These are phyloP conservation scores for Limtongia smithiae DNA, from an alignment of 805 yeast species.

Conservation along the genomic window DNA sequence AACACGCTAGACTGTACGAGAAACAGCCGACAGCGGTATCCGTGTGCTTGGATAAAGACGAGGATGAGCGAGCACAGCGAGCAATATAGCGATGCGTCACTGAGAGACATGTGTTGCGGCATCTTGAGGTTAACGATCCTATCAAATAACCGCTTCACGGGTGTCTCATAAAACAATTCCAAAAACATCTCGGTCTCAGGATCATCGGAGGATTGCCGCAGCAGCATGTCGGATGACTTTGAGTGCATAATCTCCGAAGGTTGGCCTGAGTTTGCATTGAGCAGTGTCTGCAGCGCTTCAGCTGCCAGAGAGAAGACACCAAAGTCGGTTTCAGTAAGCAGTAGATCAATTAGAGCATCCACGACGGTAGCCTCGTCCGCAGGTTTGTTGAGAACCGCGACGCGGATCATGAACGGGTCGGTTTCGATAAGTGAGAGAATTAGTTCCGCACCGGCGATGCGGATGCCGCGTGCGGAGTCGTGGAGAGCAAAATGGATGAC, in stretches of 20 bases:
- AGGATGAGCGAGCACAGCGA: constrained; percentile 67
- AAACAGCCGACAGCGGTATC: constrained; percentile 56
- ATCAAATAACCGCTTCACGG: constrained; percentile 55
- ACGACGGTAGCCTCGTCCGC: constrained; percentile 29
- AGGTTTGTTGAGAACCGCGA: constrained; percentile 7
- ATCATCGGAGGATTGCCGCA: constrained; percentile 21
- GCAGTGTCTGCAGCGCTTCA: constrained; percentile 72
- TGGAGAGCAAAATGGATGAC: constrained; percentile 69
- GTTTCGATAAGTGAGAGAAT: constrained; percentile 79
- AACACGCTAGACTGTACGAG: constrained; percentile 58
- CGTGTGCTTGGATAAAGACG: constrained; percentile 67
- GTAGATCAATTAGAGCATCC: constrained; percentile 49
- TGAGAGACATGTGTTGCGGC: constrained; percentile 1
- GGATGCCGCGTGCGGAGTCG: constrained; percentile 45
- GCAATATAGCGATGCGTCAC: constrained; percentile 41
- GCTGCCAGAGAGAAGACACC: constrained; percentile 78
- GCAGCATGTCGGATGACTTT: constrained; percentile 14
- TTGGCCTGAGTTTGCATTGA: constrained; percentile 50
- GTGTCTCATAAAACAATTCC: constrained; percentile 56
- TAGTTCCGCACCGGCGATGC: constrained; percentile 75
- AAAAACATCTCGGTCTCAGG: constrained; percentile 42
- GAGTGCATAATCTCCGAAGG: constrained; percentile 12
- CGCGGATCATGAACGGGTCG: constrained; percentile 47
- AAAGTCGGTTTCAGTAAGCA: constrained; percentile 59
- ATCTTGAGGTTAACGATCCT: constrained; percentile 43